Evolutionary conservation across 495 filamentous ascomycete species (phyloP), one percentile per base, ranked within the genome.

Genomic region (Aspergillus taichungensis): DNA sequence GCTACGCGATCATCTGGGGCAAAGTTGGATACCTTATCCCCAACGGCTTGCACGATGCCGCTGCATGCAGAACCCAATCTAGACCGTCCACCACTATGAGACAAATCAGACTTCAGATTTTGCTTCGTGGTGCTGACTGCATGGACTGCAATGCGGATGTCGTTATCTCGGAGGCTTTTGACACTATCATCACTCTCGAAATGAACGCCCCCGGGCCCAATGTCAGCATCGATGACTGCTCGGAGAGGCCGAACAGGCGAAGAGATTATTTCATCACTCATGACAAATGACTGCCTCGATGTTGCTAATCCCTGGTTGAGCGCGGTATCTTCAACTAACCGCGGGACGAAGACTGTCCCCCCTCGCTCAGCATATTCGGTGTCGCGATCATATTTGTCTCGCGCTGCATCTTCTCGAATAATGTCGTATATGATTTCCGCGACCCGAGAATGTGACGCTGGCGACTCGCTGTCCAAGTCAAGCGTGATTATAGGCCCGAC

Each of bases 1-100:
- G 55, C 60, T 6, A 78, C 76, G 0, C 76, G 66, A 33, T 79
- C 66, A 5, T 77, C 77, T 5, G 62, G 42, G 10, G 57, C 46
- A 12, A 73, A 49, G 6, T 37, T 31, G 10, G 51, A 45, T 5
- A 73, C 64, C 0, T 32, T 47, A 4, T 42, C 8, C 2, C 59
- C 59, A 6, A 62, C 53, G 1, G 47, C 36, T 12, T 59, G 60
- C 6, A 80, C 60, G 6, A 72, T 40, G 11, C 75, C 76, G 33
- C 60, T 58, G 37, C 67, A 68, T 50, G 72, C 69, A 12, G 54
- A 49, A 0, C 74, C 75, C 1, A 75, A 38, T 13, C 43, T 32
- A 27, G 62, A 54, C 4, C 14, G 5, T 28, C 12, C 31, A 32
- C 46, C 53, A 40, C 38, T 57, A 4, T 60, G 62, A 29, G 56